phyloP scores from a whole-genome alignment of 2,329 filamentous ascomycete genomes.

The Colletotrichum cuscutae region DNA sequence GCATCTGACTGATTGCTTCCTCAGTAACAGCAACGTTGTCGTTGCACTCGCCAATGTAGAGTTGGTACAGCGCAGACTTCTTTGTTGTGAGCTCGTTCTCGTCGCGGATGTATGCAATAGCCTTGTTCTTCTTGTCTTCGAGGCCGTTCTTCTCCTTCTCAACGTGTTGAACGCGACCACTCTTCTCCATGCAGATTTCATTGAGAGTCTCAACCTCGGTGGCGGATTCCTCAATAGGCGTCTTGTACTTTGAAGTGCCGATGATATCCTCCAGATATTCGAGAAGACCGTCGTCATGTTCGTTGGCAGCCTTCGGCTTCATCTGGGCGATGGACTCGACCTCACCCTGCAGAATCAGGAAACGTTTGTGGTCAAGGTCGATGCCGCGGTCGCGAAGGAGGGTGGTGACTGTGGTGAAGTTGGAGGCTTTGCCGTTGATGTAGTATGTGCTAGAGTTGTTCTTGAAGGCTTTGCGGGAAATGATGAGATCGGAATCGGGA shows the following conservation, averaged over 20 bases:
- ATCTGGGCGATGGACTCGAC: slow-evolving; percentile 99
- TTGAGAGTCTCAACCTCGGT: slow-evolving; percentile 91
- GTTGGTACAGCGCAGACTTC: slow-evolving; percentile 91
- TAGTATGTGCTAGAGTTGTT: slow-evolving; percentile 99
- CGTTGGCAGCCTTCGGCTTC: slow-evolving; percentile 95
- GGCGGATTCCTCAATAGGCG: slow-evolving; percentile 93
- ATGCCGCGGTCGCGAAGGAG: slow-evolving; percentile 89
- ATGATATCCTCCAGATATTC: slow-evolving; percentile 99
- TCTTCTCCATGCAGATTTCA: slow-evolving; percentile 95
- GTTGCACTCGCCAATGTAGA: slow-evolving; percentile 87
- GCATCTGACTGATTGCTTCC: slow-evolving; percentile 91
- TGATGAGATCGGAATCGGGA: slow-evolving; percentile 84
- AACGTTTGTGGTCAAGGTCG: slow-evolving; percentile 97
- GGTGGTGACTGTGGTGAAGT: slow-evolving; percentile 90
- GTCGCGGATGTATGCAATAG: slow-evolving; percentile 86
- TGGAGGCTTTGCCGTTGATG: slow-evolving; percentile 89
- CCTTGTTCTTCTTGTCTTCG: slow-evolving; percentile 97
- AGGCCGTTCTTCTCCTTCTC: slow-evolving; percentile 95
- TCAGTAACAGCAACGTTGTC: slow-evolving; percentile 90
- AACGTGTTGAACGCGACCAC: slow-evolving; percentile 92
- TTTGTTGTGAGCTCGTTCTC: slow-evolving; percentile 94
- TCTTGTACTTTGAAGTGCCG: slow-evolving; percentile 97
- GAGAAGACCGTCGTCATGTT: slow-evolving; percentile 94
- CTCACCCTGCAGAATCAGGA: slow-evolving; percentile 96
- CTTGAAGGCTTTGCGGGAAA: slow-evolving; percentile 94